A percentile compares a stretch with the other conserved stretches of the same genome.
These are phyloP conservation scores for Lotmaria passim DNA, from an alignment of 208 protist genomes.

Conservation along the genomic window DNA sequence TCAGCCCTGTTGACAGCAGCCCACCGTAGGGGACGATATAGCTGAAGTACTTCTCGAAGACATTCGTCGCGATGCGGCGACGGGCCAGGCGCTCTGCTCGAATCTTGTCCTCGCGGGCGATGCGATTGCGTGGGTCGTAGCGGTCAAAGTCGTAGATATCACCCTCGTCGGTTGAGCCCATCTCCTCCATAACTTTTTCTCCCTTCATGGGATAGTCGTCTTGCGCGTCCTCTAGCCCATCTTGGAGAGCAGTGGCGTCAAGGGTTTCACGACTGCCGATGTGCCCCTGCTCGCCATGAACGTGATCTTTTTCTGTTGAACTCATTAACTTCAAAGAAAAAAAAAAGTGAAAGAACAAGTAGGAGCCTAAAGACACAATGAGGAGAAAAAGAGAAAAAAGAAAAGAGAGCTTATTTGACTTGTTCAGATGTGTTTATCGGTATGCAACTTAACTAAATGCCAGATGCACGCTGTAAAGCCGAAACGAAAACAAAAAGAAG, in stretches of 20 bases:
- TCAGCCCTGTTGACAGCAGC: slow-evolving; percentile 56
- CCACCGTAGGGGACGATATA: slow-evolving; percentile 63
- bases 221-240: background rate
- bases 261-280: background rate
- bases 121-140: slow-evolving; percentile 10
- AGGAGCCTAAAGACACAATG: too few species aligned
- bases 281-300: background rate
- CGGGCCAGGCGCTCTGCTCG: slow-evolving; percentile 29
- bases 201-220: background rate
- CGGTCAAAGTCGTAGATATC: slow-evolving; percentile 25
- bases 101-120: slow-evolving; percentile 22
- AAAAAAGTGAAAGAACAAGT: too few species aligned
- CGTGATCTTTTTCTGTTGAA: background rate
- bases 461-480: too few species aligned
- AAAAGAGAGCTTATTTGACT: too few species aligned
- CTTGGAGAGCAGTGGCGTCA: background rate
- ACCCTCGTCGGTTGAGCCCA: background rate
- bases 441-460: too few species aligned
- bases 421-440: too few species aligned
- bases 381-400: too few species aligned
- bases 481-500: too few species aligned
- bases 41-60: slow-evolving; percentile 37
- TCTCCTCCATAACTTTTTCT: background rate
- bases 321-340: too few species aligned
- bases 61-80: slow-evolving; percentile 35